Conservation (phyloP, 148 eudicot genomes). For the Camellia granthamiana region DNA sequence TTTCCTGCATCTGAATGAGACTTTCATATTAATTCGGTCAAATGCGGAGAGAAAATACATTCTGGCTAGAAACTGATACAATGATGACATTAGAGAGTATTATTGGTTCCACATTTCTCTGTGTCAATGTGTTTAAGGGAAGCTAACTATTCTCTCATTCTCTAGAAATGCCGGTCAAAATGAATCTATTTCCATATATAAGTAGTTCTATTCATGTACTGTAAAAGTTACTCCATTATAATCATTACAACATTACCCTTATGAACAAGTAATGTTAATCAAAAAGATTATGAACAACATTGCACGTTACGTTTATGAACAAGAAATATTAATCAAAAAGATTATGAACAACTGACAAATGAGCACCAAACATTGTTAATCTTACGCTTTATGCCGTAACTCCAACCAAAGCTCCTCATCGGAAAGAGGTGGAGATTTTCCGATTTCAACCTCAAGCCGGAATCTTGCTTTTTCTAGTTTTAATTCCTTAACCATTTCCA, state of each 20-base stretch:
- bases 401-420: constrained; percentile 85
- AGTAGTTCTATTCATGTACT: neutral
- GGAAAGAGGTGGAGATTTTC: constrained; percentile 90
- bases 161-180: neutral
- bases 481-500: constrained; percentile 80
- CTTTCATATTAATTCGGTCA: neutral
- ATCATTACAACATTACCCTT: neutral
- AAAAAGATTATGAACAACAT: neutral
- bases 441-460: constrained; percentile 85
- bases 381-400: constrained; percentile 89
- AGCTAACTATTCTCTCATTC: neutral
- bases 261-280: neutral
- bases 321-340: neutral
- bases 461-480: constrained; percentile 67
- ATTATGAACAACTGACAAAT: neutral
- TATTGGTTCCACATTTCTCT: neutral
- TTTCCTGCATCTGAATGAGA: neutral
- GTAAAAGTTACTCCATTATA: too few relatives aligned
- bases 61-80: neutral
- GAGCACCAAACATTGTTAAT: neutral
- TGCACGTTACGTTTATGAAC: neutral
- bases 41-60: neutral
- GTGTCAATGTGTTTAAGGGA: neutral
- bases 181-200: constrained; percentile 1
- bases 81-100: neutral